A percentile compares a stretch with the other conserved stretches of the same genome.
Evolutionary conservation across 768 basidiomycete species (phyloP).

Genomic region (Dentipellis fragilis): DNA sequence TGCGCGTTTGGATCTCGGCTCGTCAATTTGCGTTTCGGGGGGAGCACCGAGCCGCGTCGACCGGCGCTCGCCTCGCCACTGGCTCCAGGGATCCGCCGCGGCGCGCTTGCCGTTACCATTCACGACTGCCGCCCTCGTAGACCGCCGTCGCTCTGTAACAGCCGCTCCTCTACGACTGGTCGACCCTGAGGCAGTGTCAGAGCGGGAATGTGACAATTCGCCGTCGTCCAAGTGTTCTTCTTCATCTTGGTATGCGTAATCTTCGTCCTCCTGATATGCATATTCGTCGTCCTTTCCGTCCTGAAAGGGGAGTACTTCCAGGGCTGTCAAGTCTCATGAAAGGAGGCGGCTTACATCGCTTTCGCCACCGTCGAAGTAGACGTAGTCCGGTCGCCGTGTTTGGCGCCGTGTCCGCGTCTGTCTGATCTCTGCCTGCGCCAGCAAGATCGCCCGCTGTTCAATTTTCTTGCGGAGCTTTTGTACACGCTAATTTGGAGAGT

Average conservation of each 20-base stretch:
- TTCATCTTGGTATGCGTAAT: constrained; percentile 6
- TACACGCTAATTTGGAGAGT: constrained; percentile 42
- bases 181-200: constrained; percentile 11
- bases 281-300: constrained; percentile 40
- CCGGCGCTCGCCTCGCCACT: constrained; percentile 70
- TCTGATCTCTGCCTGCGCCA: constrained; percentile 70
- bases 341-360: constrained; percentile 47
- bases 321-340: not conserved
- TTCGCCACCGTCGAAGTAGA: constrained; percentile 55
- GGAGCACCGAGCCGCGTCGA: constrained; percentile 56
- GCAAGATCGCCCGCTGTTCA: constrained; percentile 51
- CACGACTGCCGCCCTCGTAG: constrained; percentile 31
- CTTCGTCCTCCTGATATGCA: constrained; percentile 49
- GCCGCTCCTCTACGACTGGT: constrained; percentile 7
- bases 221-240: constrained; percentile 44
- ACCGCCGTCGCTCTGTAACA: constrained; percentile 25
- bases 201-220: constrained; percentile 22
- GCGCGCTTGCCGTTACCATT: constrained; percentile 37
- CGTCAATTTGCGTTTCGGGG: constrained; percentile 40
- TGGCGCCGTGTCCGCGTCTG: constrained; percentile 71
- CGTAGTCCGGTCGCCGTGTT: constrained; percentile 71
- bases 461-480: constrained; percentile 60
- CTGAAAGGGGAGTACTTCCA: not conserved
- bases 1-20: constrained; percentile 54
- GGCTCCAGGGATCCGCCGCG: constrained; percentile 39